phyloP scores from a whole-genome alignment of 768 basidiomycete species.

The Mycena haematopus region DNA sequence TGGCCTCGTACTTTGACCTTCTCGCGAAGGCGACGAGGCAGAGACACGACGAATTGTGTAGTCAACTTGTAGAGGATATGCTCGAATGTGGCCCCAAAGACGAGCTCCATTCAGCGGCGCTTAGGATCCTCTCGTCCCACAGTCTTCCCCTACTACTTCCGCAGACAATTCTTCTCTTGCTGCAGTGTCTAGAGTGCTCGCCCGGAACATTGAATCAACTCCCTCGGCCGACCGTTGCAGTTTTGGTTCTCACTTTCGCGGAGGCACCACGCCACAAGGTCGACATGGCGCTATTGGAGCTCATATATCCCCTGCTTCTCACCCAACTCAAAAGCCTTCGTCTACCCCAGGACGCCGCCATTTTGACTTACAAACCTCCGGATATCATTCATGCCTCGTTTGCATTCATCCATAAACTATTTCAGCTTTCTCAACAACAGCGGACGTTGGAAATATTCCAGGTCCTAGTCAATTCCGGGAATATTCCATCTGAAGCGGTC shows the following conservation, averaged over 20 bases:
- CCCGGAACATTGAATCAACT: constrained; percentile 14
- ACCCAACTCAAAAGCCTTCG: constrained; percentile 33
- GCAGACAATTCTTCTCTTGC: constrained; percentile 26
- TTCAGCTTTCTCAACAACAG: constrained; percentile 40
- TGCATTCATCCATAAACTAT: constrained; percentile 48
- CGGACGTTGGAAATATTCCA: constrained; percentile 56
- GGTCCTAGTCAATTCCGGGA: constrained; percentile 48
- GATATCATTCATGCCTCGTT: constrained; percentile 48
- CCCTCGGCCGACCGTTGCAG: constrained; percentile 10
- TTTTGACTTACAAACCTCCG: constrained; percentile 48
- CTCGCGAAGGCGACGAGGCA: constrained; percentile 22
- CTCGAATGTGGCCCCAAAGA: constrained; percentile 26
- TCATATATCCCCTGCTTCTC: constrained; percentile 41
- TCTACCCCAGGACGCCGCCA: constrained; percentile 35
- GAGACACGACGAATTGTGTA: constrained; percentile 27
- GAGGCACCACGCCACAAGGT: constrained; percentile 22
- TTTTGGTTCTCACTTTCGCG: constrained; percentile 31
- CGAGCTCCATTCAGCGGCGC: constrained; percentile 9
- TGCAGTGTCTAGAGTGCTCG: constrained; percentile 28
- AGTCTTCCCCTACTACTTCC: constrained; percentile 22
- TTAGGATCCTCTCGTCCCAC: constrained; percentile 24
- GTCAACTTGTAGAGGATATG: constrained; percentile 35
- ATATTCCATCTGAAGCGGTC: constrained; percentile 56
- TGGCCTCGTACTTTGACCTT: constrained; percentile 16
- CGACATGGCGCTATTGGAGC: constrained; percentile 34